phyloP scores from a whole-genome alignment of 257 asterid genomes.

The Ilex aquifolium region DNA sequence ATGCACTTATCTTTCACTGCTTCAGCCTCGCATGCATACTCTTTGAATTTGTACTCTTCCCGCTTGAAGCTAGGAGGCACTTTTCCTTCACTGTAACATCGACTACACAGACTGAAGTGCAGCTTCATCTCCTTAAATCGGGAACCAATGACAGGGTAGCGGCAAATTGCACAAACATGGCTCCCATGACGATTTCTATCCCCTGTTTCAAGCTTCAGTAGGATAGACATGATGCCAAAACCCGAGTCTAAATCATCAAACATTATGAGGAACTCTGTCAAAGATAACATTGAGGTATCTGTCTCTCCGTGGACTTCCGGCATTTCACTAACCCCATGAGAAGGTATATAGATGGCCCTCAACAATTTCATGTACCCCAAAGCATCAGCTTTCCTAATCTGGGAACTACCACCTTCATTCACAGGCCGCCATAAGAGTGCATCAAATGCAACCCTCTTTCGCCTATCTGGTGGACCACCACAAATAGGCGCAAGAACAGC shows the following conservation, averaged over 20 bases:
- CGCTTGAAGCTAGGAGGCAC: constrained; percentile 67
- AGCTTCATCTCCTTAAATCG: constrained; percentile 82
- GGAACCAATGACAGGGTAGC: constrained; percentile 88
- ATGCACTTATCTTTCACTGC: constrained; percentile 86
- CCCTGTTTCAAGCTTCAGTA: constrained; percentile 75
- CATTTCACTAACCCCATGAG: constrained; percentile 72
- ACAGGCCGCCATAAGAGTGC: constrained; percentile 91
- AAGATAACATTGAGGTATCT: constrained; percentile 50
- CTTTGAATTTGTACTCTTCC: constrained; percentile 87
- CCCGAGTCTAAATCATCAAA: constrained; percentile 97
- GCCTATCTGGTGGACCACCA: constrained; percentile 68
- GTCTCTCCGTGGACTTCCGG: constrained; percentile 74
- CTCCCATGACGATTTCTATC: constrained; percentile 92
- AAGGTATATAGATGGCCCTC: constrained; percentile 79
- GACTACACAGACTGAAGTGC: constrained; percentile 70
- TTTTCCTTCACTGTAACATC: constrained; percentile 88
- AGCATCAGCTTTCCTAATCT: constrained; percentile 74
- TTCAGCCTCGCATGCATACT: constrained; percentile 70
- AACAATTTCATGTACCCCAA: constrained; percentile 58
- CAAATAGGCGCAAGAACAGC: constrained; percentile 87
- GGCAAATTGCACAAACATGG: constrained; percentile 76
- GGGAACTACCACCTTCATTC: constrained; percentile 54
- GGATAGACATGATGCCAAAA: constrained; percentile 59
- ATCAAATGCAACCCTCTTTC: constrained; percentile 81
- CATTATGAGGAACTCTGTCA: constrained; percentile 58